Conservation (phyloP, 2,329 filamentous ascomycete species). For the Camillea tinctor region DNA sequence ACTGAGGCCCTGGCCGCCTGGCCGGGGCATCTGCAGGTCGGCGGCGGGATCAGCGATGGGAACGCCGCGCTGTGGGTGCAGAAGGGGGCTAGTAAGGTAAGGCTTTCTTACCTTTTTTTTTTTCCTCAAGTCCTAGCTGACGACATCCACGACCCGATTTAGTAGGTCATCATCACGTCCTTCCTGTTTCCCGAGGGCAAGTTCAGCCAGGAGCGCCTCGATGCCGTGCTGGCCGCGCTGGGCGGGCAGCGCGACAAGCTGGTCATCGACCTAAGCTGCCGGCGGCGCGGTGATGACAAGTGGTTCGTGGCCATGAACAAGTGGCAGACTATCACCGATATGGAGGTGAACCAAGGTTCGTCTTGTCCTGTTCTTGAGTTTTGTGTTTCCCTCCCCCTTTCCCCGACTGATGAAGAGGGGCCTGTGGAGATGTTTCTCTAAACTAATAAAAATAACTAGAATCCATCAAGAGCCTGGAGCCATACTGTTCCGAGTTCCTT, state of each 20-base stretch:
- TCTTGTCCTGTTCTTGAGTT: conserved; percentile 2
- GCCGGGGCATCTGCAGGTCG: conserved; percentile 80
- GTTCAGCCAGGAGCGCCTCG: conserved; percentile 76
- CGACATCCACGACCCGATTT: not conserved
- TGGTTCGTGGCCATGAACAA: conserved; percentile 99
- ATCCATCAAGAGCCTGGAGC: conserved; percentile 76
- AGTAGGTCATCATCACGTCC: conserved; percentile 93
- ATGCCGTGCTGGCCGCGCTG: conserved; percentile 70
- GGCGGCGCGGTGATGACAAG: conserved; percentile 64
- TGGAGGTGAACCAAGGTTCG: conserved; percentile 84
- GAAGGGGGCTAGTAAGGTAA: conserved; percentile 82
- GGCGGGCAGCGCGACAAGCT: conserved; percentile 75
- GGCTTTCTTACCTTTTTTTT: too few relatives aligned
- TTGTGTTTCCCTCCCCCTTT: conserved; percentile 5
- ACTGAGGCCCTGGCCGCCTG: conserved; percentile 74
- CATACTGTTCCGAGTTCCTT: conserved; percentile 93
- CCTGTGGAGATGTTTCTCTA: not conserved
- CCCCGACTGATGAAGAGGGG: not conserved
- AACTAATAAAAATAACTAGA: conserved; percentile 48
- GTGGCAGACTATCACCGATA: conserved; percentile 97
- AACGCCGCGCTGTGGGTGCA: conserved; percentile 88
- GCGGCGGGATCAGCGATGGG: conserved; percentile 84
- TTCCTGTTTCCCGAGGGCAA: conserved; percentile 83
- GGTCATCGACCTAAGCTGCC: conserved; percentile 93
- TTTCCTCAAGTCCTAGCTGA: not conserved